phyloP scores from a whole-genome alignment of 257 asterid genomes.

The Scutellaria galericulata region DNA sequence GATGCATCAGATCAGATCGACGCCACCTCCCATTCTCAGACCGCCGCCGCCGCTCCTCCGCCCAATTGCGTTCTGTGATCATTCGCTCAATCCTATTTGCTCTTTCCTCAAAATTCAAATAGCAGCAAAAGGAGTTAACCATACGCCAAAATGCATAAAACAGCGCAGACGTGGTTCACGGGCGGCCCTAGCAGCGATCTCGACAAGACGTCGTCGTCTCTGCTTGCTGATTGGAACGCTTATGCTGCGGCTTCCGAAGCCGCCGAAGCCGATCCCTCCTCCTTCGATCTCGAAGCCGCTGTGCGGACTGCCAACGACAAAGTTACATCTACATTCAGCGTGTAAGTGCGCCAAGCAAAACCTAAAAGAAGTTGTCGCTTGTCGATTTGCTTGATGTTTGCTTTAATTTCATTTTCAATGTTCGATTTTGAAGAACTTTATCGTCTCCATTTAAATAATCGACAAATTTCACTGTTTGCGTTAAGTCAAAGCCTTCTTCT shows the following conservation, averaged over 20 bases:
- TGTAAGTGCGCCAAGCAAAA: conserved; percentile 49
- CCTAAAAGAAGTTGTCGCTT: not conserved
- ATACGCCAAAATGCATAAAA: conserved; percentile 58
- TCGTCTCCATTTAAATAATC: no score
- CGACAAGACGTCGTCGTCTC: conserved; percentile 61
- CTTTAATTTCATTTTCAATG: conserved; percentile 1
- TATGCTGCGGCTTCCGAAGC: conserved; percentile 65
- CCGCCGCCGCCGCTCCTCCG: not conserved
- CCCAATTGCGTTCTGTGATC: not conserved
- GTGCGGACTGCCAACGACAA: conserved; percentile 74
- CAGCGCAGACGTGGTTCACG: conserved; percentile 83
- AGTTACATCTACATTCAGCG: conserved; percentile 76
- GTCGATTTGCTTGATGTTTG: not conserved
- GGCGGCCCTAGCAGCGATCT: conserved; percentile 78
- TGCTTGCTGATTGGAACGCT: conserved; percentile 91
- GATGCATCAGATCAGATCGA: conserved; percentile 13
- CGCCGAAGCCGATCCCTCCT: conserved; percentile 52
- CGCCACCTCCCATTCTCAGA: not conserved
- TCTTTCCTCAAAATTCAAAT: not conserved
- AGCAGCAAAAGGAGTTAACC: not conserved
- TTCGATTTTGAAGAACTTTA: not conserved
- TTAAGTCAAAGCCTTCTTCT: not conserved
- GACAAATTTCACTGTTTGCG: not conserved
- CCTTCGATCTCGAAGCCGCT: conserved; percentile 90
- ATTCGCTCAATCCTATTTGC: not conserved